Base-by-base conservation (phyloP, 163 green algal genomes). In the Scenedesmus sp. region DNA sequence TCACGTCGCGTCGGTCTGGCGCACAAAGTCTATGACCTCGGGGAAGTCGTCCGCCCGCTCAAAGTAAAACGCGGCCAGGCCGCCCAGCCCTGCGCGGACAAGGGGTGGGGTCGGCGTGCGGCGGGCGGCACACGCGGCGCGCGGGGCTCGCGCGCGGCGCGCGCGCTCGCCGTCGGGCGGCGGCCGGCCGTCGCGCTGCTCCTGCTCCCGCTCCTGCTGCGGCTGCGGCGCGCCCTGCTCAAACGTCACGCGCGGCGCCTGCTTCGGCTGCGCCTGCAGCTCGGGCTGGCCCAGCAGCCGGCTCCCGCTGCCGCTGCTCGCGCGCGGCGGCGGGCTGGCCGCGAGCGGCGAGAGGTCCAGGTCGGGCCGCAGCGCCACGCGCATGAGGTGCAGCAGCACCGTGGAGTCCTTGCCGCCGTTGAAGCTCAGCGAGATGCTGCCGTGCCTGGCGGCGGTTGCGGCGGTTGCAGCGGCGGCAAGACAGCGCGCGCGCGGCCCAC, bases 381-480 rank as follows among this genome's bases (percentile, higher is more conserved):
- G 72, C 26, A 92, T 84, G 31, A 98, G 70, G 70, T 98, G 94
- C 45, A 98, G 90, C 22, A 98, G 77, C 9, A 97, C 92, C 2
- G 94, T 98, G 3, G 91, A 97, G 69, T 98, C 94, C 75, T 98
- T 98, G 70, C 94, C 94, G 5, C 94, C 94, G 60, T 98, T 98
- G 85, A 98, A 98, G 81, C 91, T 97, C 62, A 98, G 92, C 3
- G 78, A 80, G 14, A 84, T 67, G 42, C 72, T 36, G 9, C 53
- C 39, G 36, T 62, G 70, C 33, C 78, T 84, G 78, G 36, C 29
- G 14, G 15, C 22, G 57, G 50, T 58, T 58, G 50, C 50, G 24
- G 50, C 50, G 10, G 50, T 13, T 15, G 39, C 39, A 47, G 39
- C 39, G 17, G 17, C 48, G 15, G 48, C 48, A 15, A 24, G 15